Conservation (phyloP, 169 alveolate genomes). For the Perkinsus marinus region DNA sequence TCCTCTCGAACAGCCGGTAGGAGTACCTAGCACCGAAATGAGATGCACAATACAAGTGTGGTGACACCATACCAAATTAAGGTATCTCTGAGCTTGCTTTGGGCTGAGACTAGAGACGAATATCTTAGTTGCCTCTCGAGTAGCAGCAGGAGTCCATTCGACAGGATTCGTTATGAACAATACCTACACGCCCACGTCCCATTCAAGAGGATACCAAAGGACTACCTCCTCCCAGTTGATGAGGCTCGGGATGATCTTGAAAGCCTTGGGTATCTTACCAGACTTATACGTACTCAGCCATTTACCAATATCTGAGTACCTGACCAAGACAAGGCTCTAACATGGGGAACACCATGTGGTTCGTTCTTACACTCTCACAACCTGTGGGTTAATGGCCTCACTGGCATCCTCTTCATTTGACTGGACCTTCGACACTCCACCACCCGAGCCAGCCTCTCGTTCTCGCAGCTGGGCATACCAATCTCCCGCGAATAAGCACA, state of each 20-base stretch:
- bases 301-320: conserved; percentile 47
- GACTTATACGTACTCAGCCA: conserved; percentile 46
- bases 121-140: conserved; percentile 65
- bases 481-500: neutral
- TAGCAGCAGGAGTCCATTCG: conserved; percentile 77
- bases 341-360: neutral
- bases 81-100: conserved; percentile 49
- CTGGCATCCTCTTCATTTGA: neutral
- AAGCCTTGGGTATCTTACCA: conserved; percentile 82
- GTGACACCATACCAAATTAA: neutral
- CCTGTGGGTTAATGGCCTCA: neutral
- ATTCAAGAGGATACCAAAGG: neutral
- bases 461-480: neutral
- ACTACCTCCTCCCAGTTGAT: conserved; percentile 78
- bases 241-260: conserved; percentile 68
- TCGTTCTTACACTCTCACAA: neutral
- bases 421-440: neutral
- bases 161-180: conserved; percentile 70
- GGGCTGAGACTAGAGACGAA: conserved; percentile 61
- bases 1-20: conserved; percentile 69
- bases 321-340: neutral
- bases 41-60: neutral
- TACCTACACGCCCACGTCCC: neutral
- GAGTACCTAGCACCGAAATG: conserved; percentile 29
- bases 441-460: neutral